Base-by-base conservation (phyloP, 1,284 basidiomycete genomes). In the Ceratobasidium sp. region DNA sequence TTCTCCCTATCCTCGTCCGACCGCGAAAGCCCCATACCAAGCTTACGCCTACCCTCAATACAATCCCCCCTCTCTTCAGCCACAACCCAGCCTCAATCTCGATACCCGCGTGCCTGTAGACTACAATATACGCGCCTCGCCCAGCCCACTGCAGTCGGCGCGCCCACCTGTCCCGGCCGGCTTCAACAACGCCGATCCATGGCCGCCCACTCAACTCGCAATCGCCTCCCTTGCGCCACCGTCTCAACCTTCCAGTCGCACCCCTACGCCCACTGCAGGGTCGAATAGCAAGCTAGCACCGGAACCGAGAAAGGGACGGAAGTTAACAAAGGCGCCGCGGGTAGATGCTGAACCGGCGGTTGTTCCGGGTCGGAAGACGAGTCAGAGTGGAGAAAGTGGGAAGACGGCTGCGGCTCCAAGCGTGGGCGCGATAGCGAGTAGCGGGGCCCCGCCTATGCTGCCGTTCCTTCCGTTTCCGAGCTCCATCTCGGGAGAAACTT, bases 221-320 rank as follows among this genome's bases (percentile, higher is more conserved):
- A 57, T 69, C 41, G 64, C 64, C 43, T 69, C 64, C 23, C 26
- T 69, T 16, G 41, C 64, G 14, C 64, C 64, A 14, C 35, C 41
- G 11, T 52, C 64, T 21, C 59, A 62, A 47, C 50, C 64, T 16
- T 2, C 35, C 18, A 69, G 52, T 35, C 64, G 64, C 28, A 52
- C 64, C 28, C 64, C 64, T 23, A 44, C 64, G n/a, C 64, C 64
- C 23, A 35, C 49, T 5, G 64, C 54, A n/a, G 43, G 38, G 23
- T 41, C 21, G 16, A 52, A 66, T 38, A 11, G 23, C 38, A 69
- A 69, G 47, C 64, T 46, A 69, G 43, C 38, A n/a, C 26, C 52
- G 38, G 64, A 69, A 32, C 52, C 64, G 50, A 69, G 41, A 69
- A 69, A 69, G 64, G 32, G 35, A 38, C 23, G 47, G 9, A 69